These are phyloP conservation scores for Xylaria acuta DNA, from an alignment of 495 filamentous ascomycete species.

Conservation along the genomic window DNA sequence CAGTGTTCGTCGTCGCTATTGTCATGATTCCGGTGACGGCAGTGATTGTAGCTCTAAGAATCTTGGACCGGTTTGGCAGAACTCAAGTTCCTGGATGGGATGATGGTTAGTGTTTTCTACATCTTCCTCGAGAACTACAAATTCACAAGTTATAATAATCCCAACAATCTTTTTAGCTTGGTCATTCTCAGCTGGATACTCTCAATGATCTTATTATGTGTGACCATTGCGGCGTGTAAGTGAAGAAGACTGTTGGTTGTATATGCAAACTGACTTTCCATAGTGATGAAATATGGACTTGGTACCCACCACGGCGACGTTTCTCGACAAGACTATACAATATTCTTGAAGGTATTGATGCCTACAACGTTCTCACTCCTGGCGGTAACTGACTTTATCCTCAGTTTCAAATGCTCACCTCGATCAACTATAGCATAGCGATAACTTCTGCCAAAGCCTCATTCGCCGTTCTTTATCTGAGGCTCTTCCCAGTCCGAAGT, in stretches of 20 bases:
- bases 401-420: neutral
- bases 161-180: neutral
- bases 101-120: slow-evolving; percentile 27
- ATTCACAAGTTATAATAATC: neutral
- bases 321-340: neutral
- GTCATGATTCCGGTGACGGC: slow-evolving; percentile 26
- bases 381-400: neutral
- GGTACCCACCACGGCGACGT: neutral
- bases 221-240: neutral
- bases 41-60: slow-evolving; percentile 27
- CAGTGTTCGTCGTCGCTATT: neutral
- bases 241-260: neutral
- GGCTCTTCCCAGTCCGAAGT: slow-evolving; percentile 32
- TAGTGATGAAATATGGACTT: slow-evolving; percentile 7
- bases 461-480: slow-evolving; percentile 36
- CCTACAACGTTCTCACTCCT: neutral
- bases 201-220: neutral
- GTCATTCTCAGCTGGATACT: neutral
- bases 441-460: slow-evolving; percentile 33
- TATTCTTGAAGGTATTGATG: neutral
- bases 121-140: neutral
- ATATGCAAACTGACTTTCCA: neutral
- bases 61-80: slow-evolving; percentile 27
- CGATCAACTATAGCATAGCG: slow-evolving; percentile 33
- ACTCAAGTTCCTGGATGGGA: slow-evolving; percentile 31